A percentile compares a stretch with the other conserved stretches of the same genome.
These are phyloP conservation scores for Leptographium flavum DNA, from an alignment of 2,329 filamentous ascomycete genomes.

Conservation along the genomic window DNA sequence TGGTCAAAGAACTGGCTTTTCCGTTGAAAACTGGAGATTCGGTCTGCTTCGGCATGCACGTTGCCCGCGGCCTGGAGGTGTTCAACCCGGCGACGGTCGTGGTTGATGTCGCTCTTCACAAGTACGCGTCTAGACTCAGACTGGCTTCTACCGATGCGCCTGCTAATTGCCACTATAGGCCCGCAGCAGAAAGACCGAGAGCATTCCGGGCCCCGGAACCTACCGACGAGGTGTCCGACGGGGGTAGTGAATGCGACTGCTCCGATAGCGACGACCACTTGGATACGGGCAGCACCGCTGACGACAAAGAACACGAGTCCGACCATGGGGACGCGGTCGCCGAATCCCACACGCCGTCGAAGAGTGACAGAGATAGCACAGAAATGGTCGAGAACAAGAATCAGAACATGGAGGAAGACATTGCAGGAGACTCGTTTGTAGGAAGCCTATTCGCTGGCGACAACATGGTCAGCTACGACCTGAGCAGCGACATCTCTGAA, in stretches of 20 bases:
- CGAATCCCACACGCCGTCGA: not conserved
- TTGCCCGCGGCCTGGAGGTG: constrained; percentile 20
- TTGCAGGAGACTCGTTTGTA: not conserved
- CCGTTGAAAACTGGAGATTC: constrained; percentile 21
- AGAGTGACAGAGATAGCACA: not conserved
- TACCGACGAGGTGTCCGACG: constrained; percentile 5
- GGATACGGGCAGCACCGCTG: not conserved
- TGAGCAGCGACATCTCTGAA: too few relatives aligned
- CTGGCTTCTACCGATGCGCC: not conserved
- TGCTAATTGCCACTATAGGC: not conserved
- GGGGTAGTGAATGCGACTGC: not conserved
- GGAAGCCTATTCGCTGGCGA: too few relatives aligned
- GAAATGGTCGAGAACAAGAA: not conserved
- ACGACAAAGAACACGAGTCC: not conserved
- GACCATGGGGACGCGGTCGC: not conserved
- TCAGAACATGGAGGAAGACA: not conserved
- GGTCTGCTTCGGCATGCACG: constrained; percentile 25
- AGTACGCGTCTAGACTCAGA: constrained; percentile 8
- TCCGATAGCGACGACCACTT: not conserved
- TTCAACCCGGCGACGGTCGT: constrained; percentile 16
- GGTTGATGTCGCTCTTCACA: constrained; percentile 11
- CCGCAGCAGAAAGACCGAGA: constrained; percentile 1
- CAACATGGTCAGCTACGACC: too few relatives aligned
- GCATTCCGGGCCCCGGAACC: constrained; percentile 16
- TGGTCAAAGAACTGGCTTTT: constrained; percentile 10